Percentiles rank a stretch among this genome's conserved stretches.
Evolutionary conservation across 805 yeast species (phyloP).

Genomic region (Myxozyma vanderwaltii): DNA sequence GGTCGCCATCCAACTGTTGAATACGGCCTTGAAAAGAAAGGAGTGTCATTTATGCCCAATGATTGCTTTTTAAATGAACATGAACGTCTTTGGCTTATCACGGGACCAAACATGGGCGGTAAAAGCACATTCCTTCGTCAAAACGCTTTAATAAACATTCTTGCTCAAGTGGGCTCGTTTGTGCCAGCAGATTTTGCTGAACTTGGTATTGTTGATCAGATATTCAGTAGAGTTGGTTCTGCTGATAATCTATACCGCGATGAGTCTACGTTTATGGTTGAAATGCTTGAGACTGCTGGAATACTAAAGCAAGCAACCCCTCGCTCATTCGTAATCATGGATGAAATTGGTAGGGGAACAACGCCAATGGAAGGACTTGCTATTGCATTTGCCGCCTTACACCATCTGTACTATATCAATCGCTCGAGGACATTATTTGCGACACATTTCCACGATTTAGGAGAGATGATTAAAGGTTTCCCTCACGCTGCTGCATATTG

Average conservation of each 20-base stretch:
- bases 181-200: constrained; percentile 67
- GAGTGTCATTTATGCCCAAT: constrained; percentile 54
- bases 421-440: constrained; percentile 82
- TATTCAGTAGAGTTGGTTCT: constrained; percentile 73
- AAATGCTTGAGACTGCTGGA: constrained; percentile 79
- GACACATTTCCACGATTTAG: constrained; percentile 67
- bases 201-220: constrained; percentile 73
- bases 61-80: constrained; percentile 42
- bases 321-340: constrained; percentile 73
- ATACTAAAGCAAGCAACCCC: constrained; percentile 67
- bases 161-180: constrained; percentile 75
- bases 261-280: constrained; percentile 90
- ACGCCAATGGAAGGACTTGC: constrained; percentile 83
- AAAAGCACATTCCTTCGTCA: constrained; percentile 76
- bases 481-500: constrained; percentile 29
- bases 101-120: constrained; percentile 64
- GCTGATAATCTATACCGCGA: constrained; percentile 75
- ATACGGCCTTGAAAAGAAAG: constrained; percentile 57
- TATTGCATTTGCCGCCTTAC: constrained; percentile 75
- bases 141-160: constrained; percentile 65
- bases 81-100: constrained; percentile 33
- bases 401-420: constrained; percentile 55
- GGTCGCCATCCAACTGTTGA: constrained; percentile 93
- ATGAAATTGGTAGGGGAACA: constrained; percentile 90
- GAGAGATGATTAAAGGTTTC: constrained; percentile 22